Base-by-base conservation (phyloP, 495 filamentous ascomycete genomes). In the Penicillium manginii region DNA sequence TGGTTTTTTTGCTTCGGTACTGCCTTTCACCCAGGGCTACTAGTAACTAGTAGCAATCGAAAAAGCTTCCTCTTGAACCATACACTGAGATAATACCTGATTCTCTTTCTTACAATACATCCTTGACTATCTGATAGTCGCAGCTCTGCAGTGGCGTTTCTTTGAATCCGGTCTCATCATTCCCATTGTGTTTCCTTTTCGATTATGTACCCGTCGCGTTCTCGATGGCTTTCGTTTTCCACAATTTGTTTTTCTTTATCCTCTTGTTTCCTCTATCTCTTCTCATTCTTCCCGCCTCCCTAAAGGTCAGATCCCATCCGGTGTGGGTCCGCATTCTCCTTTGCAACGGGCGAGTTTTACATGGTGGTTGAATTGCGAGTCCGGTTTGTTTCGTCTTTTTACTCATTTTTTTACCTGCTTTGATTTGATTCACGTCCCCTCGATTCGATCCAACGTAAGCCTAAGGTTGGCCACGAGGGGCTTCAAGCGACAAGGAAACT, bases 251-350 rank as follows among this genome's bases (percentile, higher is more conserved):
- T 57, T 48, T 54, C 53, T 59, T 54, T 42, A 37, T 43, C 53
- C 47, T 35, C 61, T 49, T 64, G 43, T 37, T 63, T 52, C 55
- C 43, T 49, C 58, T 59, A 22, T 40, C 53, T 57, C 57, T 53
- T 48, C 60, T 48, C 59, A 57, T 58, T 58, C 35, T 47, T 51
- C 32, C 47, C 21, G 26, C n/a, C n/a, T n/a, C n/a, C n/a, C n/a
- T n/a, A n/a, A n/a, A n/a, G 55, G 6, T 58, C 53, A 52, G 59
- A 60, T 70, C 63, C 61, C 60, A 67, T 67, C 61, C 52, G 61
- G 66, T 62, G 62, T 68, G 64, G 66, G 58, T 70, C 63, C 68
- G 72, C 74, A 73, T 77, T 66, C 59, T 64, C 70, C 59, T 63
- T 63, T 66, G 61, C 61, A 52, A n/a, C 65, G 72, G 17, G 68